Percentiles rank a stretch among this genome's conserved stretches.
phyloP scores from a whole-genome alignment of 2,329 filamentous ascomycete genomes.

The Trichothecium roseum region DNA sequence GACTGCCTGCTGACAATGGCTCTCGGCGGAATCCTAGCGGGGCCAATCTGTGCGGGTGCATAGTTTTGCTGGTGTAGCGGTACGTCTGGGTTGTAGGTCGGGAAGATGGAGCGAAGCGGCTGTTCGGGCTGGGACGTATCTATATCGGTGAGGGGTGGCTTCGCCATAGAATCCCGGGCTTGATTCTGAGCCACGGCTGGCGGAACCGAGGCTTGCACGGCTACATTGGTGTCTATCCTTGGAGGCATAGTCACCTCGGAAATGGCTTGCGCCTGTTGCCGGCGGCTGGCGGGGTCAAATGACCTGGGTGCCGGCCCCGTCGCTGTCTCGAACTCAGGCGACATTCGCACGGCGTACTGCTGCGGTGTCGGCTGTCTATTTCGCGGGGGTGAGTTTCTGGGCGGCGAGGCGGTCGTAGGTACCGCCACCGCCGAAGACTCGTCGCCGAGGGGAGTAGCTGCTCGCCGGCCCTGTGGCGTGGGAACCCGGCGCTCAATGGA shows the following conservation, averaged over 20 bases:
- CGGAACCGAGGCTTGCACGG: not conserved
- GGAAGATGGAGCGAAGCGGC: conserved; percentile 61
- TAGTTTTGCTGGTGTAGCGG: conserved; percentile 60
- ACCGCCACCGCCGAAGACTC: conserved; percentile 12
- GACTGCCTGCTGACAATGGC: conserved; percentile 56
- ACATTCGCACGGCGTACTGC: not conserved
- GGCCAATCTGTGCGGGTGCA: conserved; percentile 55
- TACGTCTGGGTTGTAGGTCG: conserved; percentile 58
- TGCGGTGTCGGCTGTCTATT: conserved; percentile 3
- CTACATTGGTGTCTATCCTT: not conserved
- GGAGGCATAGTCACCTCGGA: not conserved
- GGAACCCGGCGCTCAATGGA: conserved; percentile 24
- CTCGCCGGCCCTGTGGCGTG: conserved; percentile 21
- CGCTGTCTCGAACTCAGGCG: not conserved
- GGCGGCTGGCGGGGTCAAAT: not conserved
- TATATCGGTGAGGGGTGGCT: conserved; percentile 35
- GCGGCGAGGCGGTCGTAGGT: conserved; percentile 13
- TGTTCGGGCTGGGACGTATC: conserved; percentile 12
- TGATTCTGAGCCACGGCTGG: conserved; percentile 8
- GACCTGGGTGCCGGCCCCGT: not conserved
- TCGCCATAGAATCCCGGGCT: conserved; percentile 42
- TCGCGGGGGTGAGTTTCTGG: conserved; percentile 14
- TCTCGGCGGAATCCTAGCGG: conserved; percentile 50
- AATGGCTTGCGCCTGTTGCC: not conserved
- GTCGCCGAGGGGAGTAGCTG: conserved; percentile 12